Conservation (phyloP, 2,329 filamentous ascomycete species). For the Metarhizium brunneum region DNA sequence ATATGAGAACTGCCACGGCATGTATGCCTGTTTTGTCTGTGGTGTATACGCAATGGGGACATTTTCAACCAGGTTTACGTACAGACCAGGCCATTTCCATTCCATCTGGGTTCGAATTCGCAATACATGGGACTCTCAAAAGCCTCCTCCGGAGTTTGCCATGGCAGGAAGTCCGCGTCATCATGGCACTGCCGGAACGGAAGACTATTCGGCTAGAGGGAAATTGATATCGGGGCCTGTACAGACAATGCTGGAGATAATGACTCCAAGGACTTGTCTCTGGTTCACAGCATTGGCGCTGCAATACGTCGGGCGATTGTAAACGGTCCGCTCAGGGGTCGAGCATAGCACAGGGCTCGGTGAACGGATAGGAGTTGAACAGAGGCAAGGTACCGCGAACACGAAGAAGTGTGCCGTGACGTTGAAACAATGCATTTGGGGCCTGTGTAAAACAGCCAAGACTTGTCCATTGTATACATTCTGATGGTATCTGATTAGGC, state of each 20-base stretch:
- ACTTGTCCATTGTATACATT: neutral
- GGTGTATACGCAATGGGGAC: too few relatives aligned
- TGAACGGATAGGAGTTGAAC: neutral
- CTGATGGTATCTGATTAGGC: neutral
- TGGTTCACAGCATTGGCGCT: conserved; percentile 13
- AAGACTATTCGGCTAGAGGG: neutral
- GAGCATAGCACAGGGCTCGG: neutral
- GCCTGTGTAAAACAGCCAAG: neutral
- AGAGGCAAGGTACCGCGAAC: neutral
- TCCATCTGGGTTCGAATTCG: neutral
- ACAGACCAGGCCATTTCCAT: neutral
- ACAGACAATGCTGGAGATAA: neutral
- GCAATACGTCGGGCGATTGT: conserved; percentile 15
- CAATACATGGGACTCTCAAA: neutral
- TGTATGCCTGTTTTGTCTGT: neutral
- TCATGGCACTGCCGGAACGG: neutral
- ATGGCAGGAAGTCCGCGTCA: neutral
- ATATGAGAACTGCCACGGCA: neutral
- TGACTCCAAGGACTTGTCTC: neutral
- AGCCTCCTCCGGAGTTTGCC: neutral
- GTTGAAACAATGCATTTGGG: neutral
- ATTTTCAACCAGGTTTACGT: too few relatives aligned
- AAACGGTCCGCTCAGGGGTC: conserved; percentile 10
- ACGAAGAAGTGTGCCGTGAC: neutral
- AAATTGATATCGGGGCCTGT: neutral